A percentile compares a stretch with the other conserved stretches of the same genome.
These are phyloP conservation scores for Calocybe gangraenosa DNA, from an alignment of 768 basidiomycete species.

Conservation along the genomic window DNA sequence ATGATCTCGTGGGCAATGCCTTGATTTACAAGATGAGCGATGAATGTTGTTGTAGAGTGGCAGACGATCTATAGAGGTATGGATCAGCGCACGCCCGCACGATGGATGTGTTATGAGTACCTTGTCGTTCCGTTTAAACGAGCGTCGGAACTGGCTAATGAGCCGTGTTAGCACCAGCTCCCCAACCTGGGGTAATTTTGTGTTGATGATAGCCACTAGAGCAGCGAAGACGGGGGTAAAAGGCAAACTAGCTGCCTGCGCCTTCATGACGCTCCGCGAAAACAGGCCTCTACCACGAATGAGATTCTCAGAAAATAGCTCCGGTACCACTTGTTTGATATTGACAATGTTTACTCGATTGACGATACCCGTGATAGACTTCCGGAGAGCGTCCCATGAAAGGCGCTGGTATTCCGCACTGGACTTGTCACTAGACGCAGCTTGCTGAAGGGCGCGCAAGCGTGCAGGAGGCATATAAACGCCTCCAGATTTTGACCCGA, in stretches of 20 bases:
- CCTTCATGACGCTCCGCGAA: constrained; percentile 94
- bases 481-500: constrained; percentile 81
- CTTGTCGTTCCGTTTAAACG: constrained; percentile 98
- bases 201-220: constrained; percentile 91
- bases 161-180: constrained; percentile 86
- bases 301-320: constrained; percentile 91
- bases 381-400: constrained; percentile 96
- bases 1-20: constrained; percentile 91
- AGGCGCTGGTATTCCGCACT: constrained; percentile 90
- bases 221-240: constrained; percentile 98
- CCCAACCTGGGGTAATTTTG: constrained; percentile 94
- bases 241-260: constrained; percentile 93
- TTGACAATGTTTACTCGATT: constrained; percentile 97
- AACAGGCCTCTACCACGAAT: constrained; percentile 92
- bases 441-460: constrained; percentile 83
- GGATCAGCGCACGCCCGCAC: neutral
- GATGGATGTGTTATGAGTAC: constrained; percentile 34
- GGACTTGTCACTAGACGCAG: constrained; percentile 75
- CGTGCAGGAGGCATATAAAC: constrained; percentile 97
- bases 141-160: constrained; percentile 90
- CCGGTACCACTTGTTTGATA: constrained; percentile 91
- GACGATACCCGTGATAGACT: constrained; percentile 98
- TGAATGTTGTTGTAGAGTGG: constrained; percentile 88
- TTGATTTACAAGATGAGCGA: constrained; percentile 91
- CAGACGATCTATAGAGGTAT: constrained; percentile 81